Conservation (phyloP, 1,139 yeast genomes). For the Geotrichum fermentans region DNA sequence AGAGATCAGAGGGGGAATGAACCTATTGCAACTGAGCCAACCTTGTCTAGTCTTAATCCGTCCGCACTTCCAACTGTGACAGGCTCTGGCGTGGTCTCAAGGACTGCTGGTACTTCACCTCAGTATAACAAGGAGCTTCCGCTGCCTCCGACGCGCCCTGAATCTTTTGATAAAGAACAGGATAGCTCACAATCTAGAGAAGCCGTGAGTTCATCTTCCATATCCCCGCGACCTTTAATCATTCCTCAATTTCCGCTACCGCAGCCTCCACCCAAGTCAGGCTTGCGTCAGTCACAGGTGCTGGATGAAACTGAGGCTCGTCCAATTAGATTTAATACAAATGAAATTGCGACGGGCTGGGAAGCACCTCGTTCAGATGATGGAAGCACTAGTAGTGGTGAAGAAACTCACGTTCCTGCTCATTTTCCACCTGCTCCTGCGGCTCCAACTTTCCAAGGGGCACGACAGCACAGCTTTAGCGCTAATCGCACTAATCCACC, state of each 20-base stretch:
- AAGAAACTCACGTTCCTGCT: neutral
- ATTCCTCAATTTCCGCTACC: constrained; percentile 23
- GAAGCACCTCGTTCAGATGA: neutral
- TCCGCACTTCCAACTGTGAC: neutral
- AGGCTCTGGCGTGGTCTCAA: constrained; percentile 5
- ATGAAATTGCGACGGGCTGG: constrained; percentile 12
- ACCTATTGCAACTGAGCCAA: neutral
- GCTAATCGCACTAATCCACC: no score
- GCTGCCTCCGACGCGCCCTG: constrained; percentile 17
- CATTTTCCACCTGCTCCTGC: neutral
- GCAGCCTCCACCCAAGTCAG: constrained; percentile 23
- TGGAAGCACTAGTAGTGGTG: neutral
- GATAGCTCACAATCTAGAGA: neutral
- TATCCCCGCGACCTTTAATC: neutral
- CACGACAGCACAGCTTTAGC: no score
- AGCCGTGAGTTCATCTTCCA: neutral
- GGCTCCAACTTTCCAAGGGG: neutral
- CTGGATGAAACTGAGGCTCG: neutral
- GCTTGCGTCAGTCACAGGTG: constrained; percentile 18
- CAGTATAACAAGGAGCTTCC: constrained; percentile 21
- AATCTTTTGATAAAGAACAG: neutral
- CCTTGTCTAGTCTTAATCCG: neutral
- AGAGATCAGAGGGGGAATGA: neutral
- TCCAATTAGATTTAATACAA: constrained; percentile 11
- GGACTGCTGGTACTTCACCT: neutral